Evolutionary conservation across 768 basidiomycete species (phyloP), one percentile per base, ranked within the genome.

Genomic region (Russula emetica): DNA sequence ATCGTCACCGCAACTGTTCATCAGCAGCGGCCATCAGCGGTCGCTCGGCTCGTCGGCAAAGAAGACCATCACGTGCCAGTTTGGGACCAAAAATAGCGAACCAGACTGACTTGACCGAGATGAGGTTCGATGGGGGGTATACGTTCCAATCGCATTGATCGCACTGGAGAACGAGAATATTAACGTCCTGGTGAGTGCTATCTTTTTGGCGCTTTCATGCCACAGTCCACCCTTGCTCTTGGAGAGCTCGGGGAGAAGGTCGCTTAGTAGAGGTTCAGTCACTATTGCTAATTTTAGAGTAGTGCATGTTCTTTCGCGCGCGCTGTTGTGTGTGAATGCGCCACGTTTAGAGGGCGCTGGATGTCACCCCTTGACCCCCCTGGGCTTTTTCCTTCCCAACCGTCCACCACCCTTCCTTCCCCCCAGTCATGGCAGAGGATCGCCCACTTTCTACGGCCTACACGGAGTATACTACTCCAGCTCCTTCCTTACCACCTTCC

Each of bases 381-480:
- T 26, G 20, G n/a, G 3, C 42, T 16, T 30, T 30, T 16, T 40
- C 38, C 42, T 7, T 47, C 34, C 22, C 20, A 6, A 54, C 53
- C 53, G 34, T 32, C 53, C 34, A 36, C 34, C 34, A 16, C 34
- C 6, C n/a, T n/a, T 34, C 34, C 53, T 26, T n/a, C 63, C 51
- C n/a, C 51, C 22, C 49, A 13, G 26, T 42, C 51, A 68, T 68
- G 66, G 60, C 59, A 16, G 53, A 55, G 30, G 65, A 57, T 40
- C 65, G 66, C 34, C 68, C 68, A 0, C 3, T 52, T 16, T 69
- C 68, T 24, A 57, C 38, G 38, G 62, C 55, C 47, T 24, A 50
- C 28, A 38, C 59, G 6, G 59, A 58, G 28, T 68, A 60, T 30
- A 36, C 49, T 24, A 68, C 61, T 24, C 55, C 67, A 1, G 34